phyloP scores from a whole-genome alignment of 495 filamentous ascomycete genomes.

The Penicillium arizonense region DNA sequence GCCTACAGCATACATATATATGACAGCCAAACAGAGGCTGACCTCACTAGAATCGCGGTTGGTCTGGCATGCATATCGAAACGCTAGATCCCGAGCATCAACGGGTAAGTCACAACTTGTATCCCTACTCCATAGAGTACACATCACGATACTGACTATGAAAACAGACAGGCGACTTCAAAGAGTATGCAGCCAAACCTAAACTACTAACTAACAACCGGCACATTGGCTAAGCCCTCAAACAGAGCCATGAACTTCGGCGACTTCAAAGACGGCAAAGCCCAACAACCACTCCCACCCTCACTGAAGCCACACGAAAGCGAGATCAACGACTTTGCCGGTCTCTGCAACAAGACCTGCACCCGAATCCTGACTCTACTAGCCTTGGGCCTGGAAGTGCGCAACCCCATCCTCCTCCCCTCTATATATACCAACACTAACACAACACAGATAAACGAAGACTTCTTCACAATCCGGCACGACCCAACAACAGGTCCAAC shows the following conservation, averaged over 20 bases:
- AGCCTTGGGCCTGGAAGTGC: slow-evolving; percentile 68
- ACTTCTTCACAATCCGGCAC: slow-evolving; percentile 79
- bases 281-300: slow-evolving; percentile 76
- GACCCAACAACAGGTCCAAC: slow-evolving; percentile 55
- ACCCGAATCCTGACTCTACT: slow-evolving; percentile 70
- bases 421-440: slow-evolving; percentile 11
- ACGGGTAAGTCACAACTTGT: slow-evolving; percentile 50
- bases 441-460: slow-evolving; percentile 38
- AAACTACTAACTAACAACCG: slow-evolving; percentile 4
- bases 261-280: slow-evolving; percentile 66
- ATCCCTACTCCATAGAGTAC: background rate
- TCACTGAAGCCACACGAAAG: slow-evolving; percentile 58
- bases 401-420: background rate
- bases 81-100: slow-evolving; percentile 83
- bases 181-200: slow-evolving; percentile 61
- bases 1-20: background rate
- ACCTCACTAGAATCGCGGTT: slow-evolving; percentile 69
- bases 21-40: slow-evolving; percentile 1
- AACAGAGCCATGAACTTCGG: slow-evolving; percentile 88
- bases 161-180: slow-evolving; percentile 80
- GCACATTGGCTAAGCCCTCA: background rate
- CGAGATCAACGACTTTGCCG: slow-evolving; percentile 62
- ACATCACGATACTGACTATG: slow-evolving; percentile 10
- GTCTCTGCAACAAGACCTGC: slow-evolving; percentile 71
- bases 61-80: slow-evolving; percentile 86